Evolutionary conservation across 2,329 filamentous ascomycete species (phyloP).

Genomic region (Stagonosporopsis chrysanthemi): DNA sequence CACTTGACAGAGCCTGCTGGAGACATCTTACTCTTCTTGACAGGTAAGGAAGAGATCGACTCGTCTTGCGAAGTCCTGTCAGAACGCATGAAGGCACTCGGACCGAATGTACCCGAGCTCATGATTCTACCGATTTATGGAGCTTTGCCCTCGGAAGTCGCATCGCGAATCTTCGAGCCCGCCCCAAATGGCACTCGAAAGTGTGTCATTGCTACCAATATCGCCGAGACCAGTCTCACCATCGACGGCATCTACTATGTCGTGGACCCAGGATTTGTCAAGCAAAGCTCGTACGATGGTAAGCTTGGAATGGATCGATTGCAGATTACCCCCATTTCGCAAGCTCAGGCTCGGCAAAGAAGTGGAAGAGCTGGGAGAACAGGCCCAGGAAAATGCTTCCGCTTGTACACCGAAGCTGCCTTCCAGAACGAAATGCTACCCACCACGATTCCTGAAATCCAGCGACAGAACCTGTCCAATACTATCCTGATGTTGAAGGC

Average conservation of each 20-base stretch:
- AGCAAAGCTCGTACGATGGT: slow-evolving; percentile 95
- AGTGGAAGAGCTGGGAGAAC: slow-evolving; percentile 93
- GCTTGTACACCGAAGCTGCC: slow-evolving; percentile 92
- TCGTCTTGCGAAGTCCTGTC: slow-evolving; percentile 90
- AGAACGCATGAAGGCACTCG: slow-evolving; percentile 95
- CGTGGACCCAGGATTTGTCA: slow-evolving; percentile 95
- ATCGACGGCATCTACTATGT: slow-evolving; percentile 99
- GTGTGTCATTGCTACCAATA: slow-evolving; percentile 97
- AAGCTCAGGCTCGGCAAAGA: slow-evolving; percentile 94
- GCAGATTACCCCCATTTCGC: slow-evolving; percentile 93
- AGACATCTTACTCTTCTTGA: slow-evolving; percentile 96
- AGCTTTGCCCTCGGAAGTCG: slow-evolving; percentile 89
- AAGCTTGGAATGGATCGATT: slow-evolving; percentile 98
- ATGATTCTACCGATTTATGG: slow-evolving; percentile 97
- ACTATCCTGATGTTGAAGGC: slow-evolving; percentile 98
- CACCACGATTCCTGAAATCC: slow-evolving; percentile 94
- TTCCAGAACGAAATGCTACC: slow-evolving; percentile 98
- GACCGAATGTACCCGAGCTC: slow-evolving; percentile 87
- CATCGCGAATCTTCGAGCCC: slow-evolving; percentile 92
- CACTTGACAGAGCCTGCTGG: slow-evolving; percentile 90
- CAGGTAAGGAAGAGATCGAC: slow-evolving; percentile 97
- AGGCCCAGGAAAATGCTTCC: slow-evolving; percentile 87
- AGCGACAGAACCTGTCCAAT: slow-evolving; percentile 88
- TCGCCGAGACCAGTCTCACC: slow-evolving; percentile 96
- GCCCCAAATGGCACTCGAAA: slow-evolving; percentile 86